Evolutionary conservation across 2,329 filamentous ascomycete genomes (phyloP), one percentile per base, ranked within the genome.

Genomic region (Paecilomyces formosus): DNA sequence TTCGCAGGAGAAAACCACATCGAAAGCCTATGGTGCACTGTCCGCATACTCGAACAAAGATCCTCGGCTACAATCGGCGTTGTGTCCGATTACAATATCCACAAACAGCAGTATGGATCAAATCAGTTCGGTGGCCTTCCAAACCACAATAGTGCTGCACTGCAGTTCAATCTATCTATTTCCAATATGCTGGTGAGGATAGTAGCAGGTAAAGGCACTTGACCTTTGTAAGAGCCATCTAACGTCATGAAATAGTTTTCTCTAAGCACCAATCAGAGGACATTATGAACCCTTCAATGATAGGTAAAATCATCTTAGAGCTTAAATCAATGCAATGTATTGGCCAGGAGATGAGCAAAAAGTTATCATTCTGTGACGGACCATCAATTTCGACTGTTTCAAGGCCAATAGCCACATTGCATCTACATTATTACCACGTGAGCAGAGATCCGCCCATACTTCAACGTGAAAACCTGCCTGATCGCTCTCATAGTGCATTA

Each of bases 381-480:
- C 15, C 28, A 15, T 55, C 54, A 13, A n/a, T 54, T 2, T 21
- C 45, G 11, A 22, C 58, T 24, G 57, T 57, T 12, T 59, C 58
- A 45, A 55, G 58, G 50, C 33, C 30, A 50, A 53, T 59, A 3
- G 58, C 55, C 30, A 59, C 58, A 8, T 53, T 59, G 24, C 49
- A 59, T 53, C 58, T 59, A 18, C 21, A 31, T 49, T 59, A 49
- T 39, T 59, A 49, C 53, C 58, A 57, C 22, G 55, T 59, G 53
- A 28, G 58, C 11, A 45, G 33, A 28, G 13, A 11, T 9, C 13
- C 13, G 9, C 9, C 31, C 9, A 9, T 35, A 15, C 31, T 35
- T 35, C 9, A 35, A 15, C 31, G 9, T 35, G 31, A 15, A 35
- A 26, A 3, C 31, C 9, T 7, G 13, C 9, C 30, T 45, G 22